phyloP scores from a whole-genome alignment of 192 early-diverging fungal genomes.

The Glomus cerebriforme region DNA sequence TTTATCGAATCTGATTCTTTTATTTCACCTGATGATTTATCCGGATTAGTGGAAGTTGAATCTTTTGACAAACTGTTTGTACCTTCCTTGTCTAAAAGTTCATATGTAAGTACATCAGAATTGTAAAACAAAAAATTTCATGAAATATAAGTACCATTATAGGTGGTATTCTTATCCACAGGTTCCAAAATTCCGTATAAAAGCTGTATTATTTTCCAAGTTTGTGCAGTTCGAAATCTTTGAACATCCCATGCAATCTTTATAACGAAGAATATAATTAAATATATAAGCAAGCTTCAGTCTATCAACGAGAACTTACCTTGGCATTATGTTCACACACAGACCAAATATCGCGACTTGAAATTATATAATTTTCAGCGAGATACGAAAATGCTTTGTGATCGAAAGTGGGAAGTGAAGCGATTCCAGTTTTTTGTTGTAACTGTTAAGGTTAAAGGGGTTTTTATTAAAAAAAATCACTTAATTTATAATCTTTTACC shows the following conservation, averaged over 20 bases:
- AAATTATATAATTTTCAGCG: conserved; percentile 65
- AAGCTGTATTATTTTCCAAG: conserved; percentile 73
- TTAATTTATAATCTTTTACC: too few relatives aligned
- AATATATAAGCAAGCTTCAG: conserved; percentile 13
- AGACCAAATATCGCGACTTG: conserved; percentile 47
- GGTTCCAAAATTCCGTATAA: conserved; percentile 47
- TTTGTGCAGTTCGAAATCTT: conserved; percentile 64
- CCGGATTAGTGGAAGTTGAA: neutral
- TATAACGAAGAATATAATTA: neutral
- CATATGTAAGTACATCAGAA: neutral
- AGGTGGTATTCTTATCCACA: too few relatives aligned
- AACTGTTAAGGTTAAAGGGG: neutral
- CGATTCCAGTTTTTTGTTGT: conserved; percentile 37
- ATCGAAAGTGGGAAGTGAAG: conserved; percentile 62
- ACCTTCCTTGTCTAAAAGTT: neutral
- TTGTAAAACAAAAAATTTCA: neutral
- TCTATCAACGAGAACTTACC: conserved; percentile 35
- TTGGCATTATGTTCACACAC: conserved; percentile 65
- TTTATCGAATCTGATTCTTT: conserved; percentile 3
- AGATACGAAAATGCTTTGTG: conserved; percentile 64
- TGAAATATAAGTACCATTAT: too few relatives aligned
- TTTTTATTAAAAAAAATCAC: too few relatives aligned
- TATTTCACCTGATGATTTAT: neutral
- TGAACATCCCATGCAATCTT: conserved; percentile 65
- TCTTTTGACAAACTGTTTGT: neutral